Conservation (phyloP, 306 rosid genomes). For the Prunus fruticosa region DNA sequence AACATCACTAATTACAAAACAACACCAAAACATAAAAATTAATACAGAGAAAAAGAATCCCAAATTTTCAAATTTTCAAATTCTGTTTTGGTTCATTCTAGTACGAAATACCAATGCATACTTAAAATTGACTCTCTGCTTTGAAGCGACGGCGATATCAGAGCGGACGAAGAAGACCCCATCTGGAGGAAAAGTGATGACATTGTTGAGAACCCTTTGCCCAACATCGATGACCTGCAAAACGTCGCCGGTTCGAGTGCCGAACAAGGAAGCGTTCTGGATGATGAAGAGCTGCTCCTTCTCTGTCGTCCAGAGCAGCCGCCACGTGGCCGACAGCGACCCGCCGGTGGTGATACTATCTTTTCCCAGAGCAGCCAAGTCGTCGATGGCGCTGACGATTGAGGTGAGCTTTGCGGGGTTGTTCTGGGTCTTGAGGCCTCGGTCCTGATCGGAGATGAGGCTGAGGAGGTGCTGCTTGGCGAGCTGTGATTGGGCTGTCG, state of each 20-base stretch:
- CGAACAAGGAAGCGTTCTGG: conserved; percentile 67
- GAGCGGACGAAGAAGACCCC: conserved; percentile 96
- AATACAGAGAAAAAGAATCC: not conserved
- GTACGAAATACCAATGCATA: conserved; percentile 8
- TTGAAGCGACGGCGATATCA: conserved; percentile 53
- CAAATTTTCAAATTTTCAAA: not conserved
- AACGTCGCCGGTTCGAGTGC: conserved; percentile 80
- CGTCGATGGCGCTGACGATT: conserved; percentile 58
- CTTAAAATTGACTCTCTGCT: conserved; percentile 88
- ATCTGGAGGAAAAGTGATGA: conserved; percentile 87
- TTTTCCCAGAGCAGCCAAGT: conserved; percentile 40
- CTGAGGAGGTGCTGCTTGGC: conserved; percentile 58
- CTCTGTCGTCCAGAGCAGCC: conserved; percentile 92
- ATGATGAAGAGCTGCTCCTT: conserved; percentile 91
- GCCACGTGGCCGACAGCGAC: conserved; percentile 79
- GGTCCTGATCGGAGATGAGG: conserved; percentile 77
- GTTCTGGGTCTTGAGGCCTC: conserved; percentile 72
- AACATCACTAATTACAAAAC: not conserved
- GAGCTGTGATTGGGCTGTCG: conserved; percentile 46
- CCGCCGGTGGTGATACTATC: conserved; percentile 55
- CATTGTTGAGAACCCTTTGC: conserved; percentile 60
- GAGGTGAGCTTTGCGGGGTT: conserved; percentile 39
- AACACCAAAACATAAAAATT: not conserved
- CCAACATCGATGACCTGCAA: conserved; percentile 83
- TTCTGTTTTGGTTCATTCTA: not conserved